phyloP scores from a whole-genome alignment of 805 yeast genomes.

The Ogataea wickerhamii region DNA sequence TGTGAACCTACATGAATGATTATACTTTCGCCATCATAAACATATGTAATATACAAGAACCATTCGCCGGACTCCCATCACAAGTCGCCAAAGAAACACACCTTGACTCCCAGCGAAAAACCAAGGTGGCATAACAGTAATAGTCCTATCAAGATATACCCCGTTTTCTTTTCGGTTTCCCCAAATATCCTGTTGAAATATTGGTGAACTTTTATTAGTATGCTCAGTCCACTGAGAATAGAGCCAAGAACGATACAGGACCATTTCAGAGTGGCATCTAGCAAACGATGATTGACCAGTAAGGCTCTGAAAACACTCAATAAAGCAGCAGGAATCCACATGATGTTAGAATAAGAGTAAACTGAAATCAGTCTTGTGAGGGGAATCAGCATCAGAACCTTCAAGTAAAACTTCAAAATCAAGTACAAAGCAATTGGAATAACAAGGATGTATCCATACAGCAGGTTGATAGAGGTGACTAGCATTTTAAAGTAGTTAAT shows the following conservation, averaged over 20 bases:
- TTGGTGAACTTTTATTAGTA: conserved; percentile 43
- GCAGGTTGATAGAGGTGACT: conserved; percentile 62
- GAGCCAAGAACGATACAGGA: conserved; percentile 57
- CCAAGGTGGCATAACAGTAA: conserved; percentile 50
- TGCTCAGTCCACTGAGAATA: conserved; percentile 55
- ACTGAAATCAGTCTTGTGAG: conserved; percentile 63
- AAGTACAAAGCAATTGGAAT: conserved; percentile 59
- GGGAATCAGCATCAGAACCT: conserved; percentile 44
- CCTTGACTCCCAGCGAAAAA: conserved; percentile 62
- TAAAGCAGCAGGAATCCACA: conserved; percentile 83
- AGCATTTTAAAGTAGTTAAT: conserved; percentile 58
- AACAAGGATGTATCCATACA: conserved; percentile 72
- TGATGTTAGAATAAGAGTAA: conserved; percentile 79
- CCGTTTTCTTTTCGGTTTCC: conserved; percentile 36
- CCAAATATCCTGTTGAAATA: conserved; percentile 34
- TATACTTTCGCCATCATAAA: not conserved
- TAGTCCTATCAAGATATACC: conserved; percentile 36
- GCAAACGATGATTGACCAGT: conserved; percentile 40
- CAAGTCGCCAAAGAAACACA: conserved; percentile 50
- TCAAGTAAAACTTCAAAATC: conserved; percentile 48
- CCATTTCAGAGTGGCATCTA: conserved; percentile 59
- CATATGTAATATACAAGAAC: not conserved
- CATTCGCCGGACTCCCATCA: conserved; percentile 4
- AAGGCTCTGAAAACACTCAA: conserved; percentile 56
- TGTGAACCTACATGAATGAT: not conserved